Conservation (phyloP, 148 eudicot genomes). For the Chenopodium album region DNA sequence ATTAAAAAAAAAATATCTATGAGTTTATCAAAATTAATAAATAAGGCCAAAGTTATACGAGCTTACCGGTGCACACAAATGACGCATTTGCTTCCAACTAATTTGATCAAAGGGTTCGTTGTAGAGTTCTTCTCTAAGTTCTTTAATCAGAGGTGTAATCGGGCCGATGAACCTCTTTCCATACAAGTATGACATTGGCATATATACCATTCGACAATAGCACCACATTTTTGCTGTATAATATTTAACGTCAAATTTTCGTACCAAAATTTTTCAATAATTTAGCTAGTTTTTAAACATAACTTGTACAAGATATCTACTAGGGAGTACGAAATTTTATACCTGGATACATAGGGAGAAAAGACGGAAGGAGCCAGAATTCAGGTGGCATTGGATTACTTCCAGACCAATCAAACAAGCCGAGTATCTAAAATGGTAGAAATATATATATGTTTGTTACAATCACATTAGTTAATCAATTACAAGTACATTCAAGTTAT, state of each 20-base stretch:
- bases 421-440: conserved; percentile 25
- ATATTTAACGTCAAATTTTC: background rate
- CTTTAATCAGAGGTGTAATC: conserved; percentile 33
- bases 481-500: background rate
- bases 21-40: too few species aligned
- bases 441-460: background rate
- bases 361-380: conserved; percentile 37
- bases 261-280: too few species aligned
- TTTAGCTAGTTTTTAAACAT: too few species aligned
- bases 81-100: conserved; percentile 35
- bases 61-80: conserved; percentile 36
- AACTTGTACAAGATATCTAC: too few species aligned
- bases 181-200: conserved; percentile 34
- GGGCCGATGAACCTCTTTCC: conserved; percentile 35
- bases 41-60: background rate
- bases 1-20: too few species aligned
- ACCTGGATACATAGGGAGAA: conserved; percentile 42
- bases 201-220: conserved; percentile 28
- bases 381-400: conserved; percentile 47
- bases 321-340: background rate
- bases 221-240: conserved; percentile 40
- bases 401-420: conserved; percentile 42
- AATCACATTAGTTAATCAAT: background rate
- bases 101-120: conserved; percentile 31
- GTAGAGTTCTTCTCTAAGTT: conserved; percentile 42